Evolutionary conservation across 2,329 filamentous ascomycete species (phyloP), one percentile per base, ranked within the genome.

Genomic region (Rugonectria rugulosa): DNA sequence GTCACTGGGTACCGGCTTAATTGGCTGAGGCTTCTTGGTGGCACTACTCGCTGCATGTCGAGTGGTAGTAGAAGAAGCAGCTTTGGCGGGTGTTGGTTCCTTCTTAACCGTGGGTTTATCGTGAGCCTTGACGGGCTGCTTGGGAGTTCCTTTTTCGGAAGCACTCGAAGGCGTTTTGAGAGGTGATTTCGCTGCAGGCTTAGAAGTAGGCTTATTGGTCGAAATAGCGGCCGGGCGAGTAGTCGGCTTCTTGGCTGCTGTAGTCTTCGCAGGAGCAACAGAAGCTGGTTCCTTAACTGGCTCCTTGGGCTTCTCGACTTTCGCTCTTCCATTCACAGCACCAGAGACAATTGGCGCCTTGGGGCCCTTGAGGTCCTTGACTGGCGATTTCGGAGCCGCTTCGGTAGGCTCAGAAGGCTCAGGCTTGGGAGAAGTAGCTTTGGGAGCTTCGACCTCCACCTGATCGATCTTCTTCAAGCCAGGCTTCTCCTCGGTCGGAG

Each of bases 1-100:
- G 23, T 74, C 72, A n/a, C 69, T 68, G 21, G 77, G 67, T 17
- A 75, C 74, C 2, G 71, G 61, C 41, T 79, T 78, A 27, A 79
- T 63, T 3, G 78, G 67, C 9, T 75, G 69, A 8, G 78, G 77
- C 57, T 78, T 84, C 64, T 79, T 81, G 21, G 61, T 62, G 14
- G 72, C 58, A 20, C 72, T 70, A 3, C 75, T 62, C 27, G 69
- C 59, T 2, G 72, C 60, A 3, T 74, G 37, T 49, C 72, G 77
- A 24, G 71, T 53, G 10, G 52, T 41, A 23, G 62, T 47, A 11
- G 60, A 46, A 11, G 61, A 45, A 11, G 70, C 50, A 8, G 66
- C 38, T 29, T 67, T 66, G 24, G 66, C 27, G 21, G 66, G 19
- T 11, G 70, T 60, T 1, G 70, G 57, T 51, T 75, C 74, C 66